Base-by-base conservation (phyloP, 495 filamentous ascomycete species). In the Friedmanniomyces endolithicus region DNA sequence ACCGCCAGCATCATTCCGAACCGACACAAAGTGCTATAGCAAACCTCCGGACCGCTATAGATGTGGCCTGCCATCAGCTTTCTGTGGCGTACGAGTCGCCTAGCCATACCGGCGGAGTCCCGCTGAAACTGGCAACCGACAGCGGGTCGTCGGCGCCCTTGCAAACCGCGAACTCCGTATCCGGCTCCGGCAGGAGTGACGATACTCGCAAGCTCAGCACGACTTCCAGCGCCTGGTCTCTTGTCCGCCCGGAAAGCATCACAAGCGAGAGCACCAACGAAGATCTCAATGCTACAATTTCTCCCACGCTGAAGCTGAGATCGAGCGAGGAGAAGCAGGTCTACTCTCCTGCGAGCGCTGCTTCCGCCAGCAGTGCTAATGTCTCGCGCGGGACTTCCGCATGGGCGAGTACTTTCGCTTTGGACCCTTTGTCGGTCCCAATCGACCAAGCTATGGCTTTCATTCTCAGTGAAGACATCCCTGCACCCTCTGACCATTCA, bases 51-150 rank as follows among this genome's bases (percentile, higher is more conserved):
- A 39, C 40, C 1, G 51, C 23, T 6, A 11, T 53, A 20, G 51
- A 53, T 35, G 51, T 46, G 9, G 22, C 51, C 11, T 22, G 29
- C 40, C 37, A 53, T 17, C n/a, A 53, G 6, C 40, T 53, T n/a
- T 17, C 35, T 25, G 37, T 29, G 1, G 51, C 40, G 3, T 27
- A 23, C 23, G 37, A 53, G 20, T 7, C 40, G 19, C 37, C 39
- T 27, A 45, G 34, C 17, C 22, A 9, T 12, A 31, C 6, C 3
- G 40, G 4, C 7, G 24, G 17, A 8, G 27, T 44, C 17, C 31
- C 23, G 25, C 27, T 46, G 11, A 3, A 35, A 25, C 37, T 45
- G 8, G 16, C 27, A 7, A 50, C 23, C 29, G 14, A 27, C 22
- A 11, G 37, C 14, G 1, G 14, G 16, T 23, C 40, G 6, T 6